phyloP scores from a whole-genome alignment of 2,329 filamentous ascomycete species.

The Arthrobotrys pseudoclavata region DNA sequence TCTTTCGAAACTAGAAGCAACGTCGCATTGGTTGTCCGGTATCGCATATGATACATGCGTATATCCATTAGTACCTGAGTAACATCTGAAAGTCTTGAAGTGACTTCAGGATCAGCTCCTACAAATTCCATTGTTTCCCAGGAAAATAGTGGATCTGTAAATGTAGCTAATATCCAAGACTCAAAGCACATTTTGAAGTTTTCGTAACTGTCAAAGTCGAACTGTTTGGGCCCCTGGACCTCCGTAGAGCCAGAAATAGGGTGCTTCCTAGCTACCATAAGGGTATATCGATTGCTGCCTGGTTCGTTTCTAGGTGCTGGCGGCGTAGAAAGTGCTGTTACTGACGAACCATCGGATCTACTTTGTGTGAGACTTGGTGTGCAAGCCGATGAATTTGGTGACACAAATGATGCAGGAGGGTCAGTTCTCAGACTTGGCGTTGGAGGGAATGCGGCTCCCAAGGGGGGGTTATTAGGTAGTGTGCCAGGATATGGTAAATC shows the following conservation, averaged over 20 bases:
- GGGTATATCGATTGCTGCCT: conserved; percentile 2
- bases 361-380: not conserved
- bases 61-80: conserved; percentile 16
- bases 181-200: conserved; percentile 1
- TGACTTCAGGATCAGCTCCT: conserved; percentile 1
- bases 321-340: not conserved
- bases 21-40: conserved; percentile 20
- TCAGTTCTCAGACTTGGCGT: not conserved
- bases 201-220: conserved; percentile 15
- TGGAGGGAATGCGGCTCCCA: too few relatives aligned
- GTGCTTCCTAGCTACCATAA: conserved; percentile 14
- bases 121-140: conserved; percentile 31
- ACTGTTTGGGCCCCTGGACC: not conserved
- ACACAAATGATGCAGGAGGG: not conserved
- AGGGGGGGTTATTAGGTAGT: not conserved
- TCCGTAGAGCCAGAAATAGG: conserved; percentile 1
- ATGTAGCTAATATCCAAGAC: not conserved
- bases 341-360: not conserved
- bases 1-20: conserved; percentile 31
- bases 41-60: not conserved
- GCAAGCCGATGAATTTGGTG: not conserved
- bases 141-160: conserved; percentile 16
- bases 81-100: not conserved
- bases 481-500: too few relatives aligned
- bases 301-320: not conserved